Conservation (phyloP, 2,329 filamentous ascomycete species). For the Fusarium sarcochroum region DNA sequence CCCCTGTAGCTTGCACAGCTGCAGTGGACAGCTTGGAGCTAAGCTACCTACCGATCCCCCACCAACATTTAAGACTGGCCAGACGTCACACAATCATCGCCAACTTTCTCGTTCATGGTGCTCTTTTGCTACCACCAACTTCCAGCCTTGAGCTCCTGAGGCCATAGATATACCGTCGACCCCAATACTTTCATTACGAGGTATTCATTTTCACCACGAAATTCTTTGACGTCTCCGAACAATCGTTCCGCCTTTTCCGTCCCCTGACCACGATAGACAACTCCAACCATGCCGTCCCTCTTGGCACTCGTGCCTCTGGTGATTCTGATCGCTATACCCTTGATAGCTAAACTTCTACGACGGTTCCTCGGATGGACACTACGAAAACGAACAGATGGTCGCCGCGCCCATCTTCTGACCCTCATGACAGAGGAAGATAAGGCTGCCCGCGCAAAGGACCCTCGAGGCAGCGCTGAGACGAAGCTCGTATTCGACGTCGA, state of each 20-base stretch:
- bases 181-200: not conserved
- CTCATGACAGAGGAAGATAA: conserved; percentile 63
- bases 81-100: conserved; percentile 39
- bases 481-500: conserved; percentile 70
- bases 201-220: not conserved
- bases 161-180: conserved; percentile 14
- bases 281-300: conserved; percentile 19
- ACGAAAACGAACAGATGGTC: conserved; percentile 73
- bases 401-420: conserved; percentile 69
- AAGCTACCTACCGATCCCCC: conserved; percentile 32
- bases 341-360: conserved; percentile 55
- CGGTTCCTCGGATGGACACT: conserved; percentile 71
- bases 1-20: conserved; percentile 35
- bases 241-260: conserved; percentile 6
- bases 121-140: conserved; percentile 15
- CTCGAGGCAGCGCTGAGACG: conserved; percentile 63
- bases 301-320: conserved; percentile 32
- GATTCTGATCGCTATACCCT: conserved; percentile 47
- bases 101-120: conserved; percentile 12
- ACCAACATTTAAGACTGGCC: conserved; percentile 29
- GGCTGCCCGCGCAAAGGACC: conserved; percentile 54
- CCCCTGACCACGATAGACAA: conserved; percentile 4
- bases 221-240: not conserved
- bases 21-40: conserved; percentile 28
- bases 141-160: conserved; percentile 25